These are phyloP conservation scores for Astrephomene gubernaculifera DNA, from an alignment of 139 green algal species.

Conservation along the genomic window DNA sequence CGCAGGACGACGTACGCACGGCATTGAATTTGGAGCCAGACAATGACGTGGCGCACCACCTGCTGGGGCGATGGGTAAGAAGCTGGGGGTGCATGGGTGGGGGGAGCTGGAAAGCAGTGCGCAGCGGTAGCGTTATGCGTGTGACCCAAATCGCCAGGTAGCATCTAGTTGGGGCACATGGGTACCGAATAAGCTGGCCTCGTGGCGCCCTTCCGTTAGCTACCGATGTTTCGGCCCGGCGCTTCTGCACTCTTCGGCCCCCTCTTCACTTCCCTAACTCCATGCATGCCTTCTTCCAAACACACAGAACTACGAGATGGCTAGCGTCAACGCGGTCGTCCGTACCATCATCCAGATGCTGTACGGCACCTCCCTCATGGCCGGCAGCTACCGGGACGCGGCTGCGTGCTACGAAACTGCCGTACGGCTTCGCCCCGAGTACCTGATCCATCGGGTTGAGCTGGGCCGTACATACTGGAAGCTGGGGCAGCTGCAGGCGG, in stretches of 20 bases:
- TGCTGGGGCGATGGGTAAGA: conserved; percentile 77
- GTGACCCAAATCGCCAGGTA: too few relatives aligned
- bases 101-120: too few relatives aligned
- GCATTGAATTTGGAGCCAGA: conserved; percentile 67
- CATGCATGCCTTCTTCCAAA: not conserved
- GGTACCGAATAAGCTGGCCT: too few relatives aligned
- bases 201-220: too few relatives aligned
- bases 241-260: too few relatives aligned
- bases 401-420: conserved; percentile 69
- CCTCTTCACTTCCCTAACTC: too few relatives aligned
- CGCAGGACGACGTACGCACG: conserved; percentile 55
- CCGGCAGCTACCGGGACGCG: conserved; percentile 70
- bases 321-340: conserved; percentile 70
- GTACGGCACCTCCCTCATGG: conserved; percentile 67
- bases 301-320: conserved; percentile 82
- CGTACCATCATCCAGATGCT: conserved; percentile 71
- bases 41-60: conserved; percentile 82
- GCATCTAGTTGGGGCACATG: too few relatives aligned
- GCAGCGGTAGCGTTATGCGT: too few relatives aligned
- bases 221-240: too few relatives aligned
- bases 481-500: conserved; percentile 57
- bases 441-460: conserved; percentile 81
- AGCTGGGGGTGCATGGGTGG: too few relatives aligned
- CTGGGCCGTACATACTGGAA: conserved; percentile 57
- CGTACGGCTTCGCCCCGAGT: conserved; percentile 61